A percentile compares a stretch with the other conserved stretches of the same genome.
Evolutionary conservation across 2,329 filamentous ascomycete species (phyloP).

Genomic region (Epichloe uncinata): DNA sequence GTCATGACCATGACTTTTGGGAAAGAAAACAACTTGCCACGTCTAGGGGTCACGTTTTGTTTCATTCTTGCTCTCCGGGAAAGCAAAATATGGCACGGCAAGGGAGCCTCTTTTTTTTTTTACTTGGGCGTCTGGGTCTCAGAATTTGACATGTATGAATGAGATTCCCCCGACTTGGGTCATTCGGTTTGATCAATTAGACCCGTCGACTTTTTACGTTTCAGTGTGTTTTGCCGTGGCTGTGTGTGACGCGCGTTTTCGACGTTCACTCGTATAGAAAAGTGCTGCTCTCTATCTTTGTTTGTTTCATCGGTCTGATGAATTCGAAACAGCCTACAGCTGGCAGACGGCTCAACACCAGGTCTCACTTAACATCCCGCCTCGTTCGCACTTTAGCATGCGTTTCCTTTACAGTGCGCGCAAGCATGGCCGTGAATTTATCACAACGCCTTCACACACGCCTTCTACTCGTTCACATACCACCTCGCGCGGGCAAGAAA

Average conservation of each 20-base stretch:
- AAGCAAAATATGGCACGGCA: conserved; percentile 3
- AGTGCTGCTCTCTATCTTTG: too few species aligned
- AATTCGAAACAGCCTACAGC: too few species aligned
- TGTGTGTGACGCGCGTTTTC: background rate
- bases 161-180: conserved; percentile 23
- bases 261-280: too few species aligned
- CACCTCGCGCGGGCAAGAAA: too few species aligned
- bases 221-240: background rate
- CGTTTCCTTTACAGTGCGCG: too few species aligned
- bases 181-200: conserved; percentile 23
- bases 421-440: too few species aligned
- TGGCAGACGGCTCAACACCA: too few species aligned
- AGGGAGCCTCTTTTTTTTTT: conserved; percentile 4
- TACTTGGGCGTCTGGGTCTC: conserved; percentile 26
- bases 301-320: too few species aligned
- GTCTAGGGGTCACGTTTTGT: background rate
- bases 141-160: conserved; percentile 27
- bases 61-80: background rate
- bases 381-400: too few species aligned
- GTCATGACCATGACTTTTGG: background rate
- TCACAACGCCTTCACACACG: too few species aligned
- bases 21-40: background rate
- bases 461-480: too few species aligned
- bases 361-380: too few species aligned
- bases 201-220: conserved; percentile 13